Evolutionary conservation across 371 early-diverging fungal genomes (phyloP).

Genomic region (Mucor lusitanicus): DNA sequence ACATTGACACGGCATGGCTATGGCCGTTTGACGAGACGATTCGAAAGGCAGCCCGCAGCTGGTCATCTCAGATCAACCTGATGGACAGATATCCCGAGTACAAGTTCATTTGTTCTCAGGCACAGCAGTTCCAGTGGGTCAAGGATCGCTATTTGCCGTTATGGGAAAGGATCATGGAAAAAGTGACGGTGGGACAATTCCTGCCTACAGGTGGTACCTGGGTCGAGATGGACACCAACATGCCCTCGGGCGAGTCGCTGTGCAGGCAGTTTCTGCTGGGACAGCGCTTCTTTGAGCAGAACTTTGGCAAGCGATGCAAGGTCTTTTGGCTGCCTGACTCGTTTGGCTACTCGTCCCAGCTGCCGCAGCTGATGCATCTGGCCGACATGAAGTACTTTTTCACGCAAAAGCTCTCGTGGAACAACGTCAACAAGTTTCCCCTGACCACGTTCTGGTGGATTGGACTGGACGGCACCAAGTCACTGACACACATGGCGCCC

Average conservation of each 20-base stretch:
- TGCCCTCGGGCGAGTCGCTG: slow-evolving; percentile 92
- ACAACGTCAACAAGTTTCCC: slow-evolving; percentile 96
- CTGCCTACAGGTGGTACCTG: slow-evolving; percentile 93
- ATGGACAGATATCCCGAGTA: slow-evolving; percentile 87
- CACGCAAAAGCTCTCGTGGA: slow-evolving; percentile 96
- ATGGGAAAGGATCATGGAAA: slow-evolving; percentile 72
- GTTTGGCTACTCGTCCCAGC: slow-evolving; percentile 59
- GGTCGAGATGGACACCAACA: slow-evolving; percentile 98
- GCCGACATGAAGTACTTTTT: slow-evolving; percentile 89
- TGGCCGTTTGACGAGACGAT: slow-evolving; percentile 94
- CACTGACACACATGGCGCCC: slow-evolving; percentile 39
- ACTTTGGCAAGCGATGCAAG: slow-evolving; percentile 76
- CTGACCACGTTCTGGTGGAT: slow-evolving; percentile 87
- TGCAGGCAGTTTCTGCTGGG: slow-evolving; percentile 92
- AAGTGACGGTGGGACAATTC: slow-evolving; percentile 72
- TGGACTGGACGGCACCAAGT: slow-evolving; percentile 40
- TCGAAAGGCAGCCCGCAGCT: slow-evolving; percentile 88
- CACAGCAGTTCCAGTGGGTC: slow-evolving; percentile 94
- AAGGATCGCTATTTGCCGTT: slow-evolving; percentile 75
- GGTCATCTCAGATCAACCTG: slow-evolving; percentile 78
- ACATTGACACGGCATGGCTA: slow-evolving; percentile 64
- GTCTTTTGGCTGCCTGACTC: slow-evolving; percentile 96
- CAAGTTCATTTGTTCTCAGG: slow-evolving; percentile 88
- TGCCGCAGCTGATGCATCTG: slow-evolving; percentile 82
- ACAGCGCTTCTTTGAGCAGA: slow-evolving; percentile 79